Conservation (phyloP, 306 rosid genomes). For the Glycine latifolia region DNA sequence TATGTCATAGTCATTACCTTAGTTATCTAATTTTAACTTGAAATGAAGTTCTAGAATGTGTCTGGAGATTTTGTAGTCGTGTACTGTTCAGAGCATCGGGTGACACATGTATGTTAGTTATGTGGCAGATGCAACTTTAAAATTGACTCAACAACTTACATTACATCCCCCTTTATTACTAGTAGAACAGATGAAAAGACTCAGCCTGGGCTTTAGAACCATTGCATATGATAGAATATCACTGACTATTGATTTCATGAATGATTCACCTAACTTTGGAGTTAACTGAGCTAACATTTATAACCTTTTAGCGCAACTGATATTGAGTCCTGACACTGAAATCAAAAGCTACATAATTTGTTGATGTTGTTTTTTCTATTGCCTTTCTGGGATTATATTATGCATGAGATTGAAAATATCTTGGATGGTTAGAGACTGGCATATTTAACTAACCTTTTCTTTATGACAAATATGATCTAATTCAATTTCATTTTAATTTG, state of each 20-base stretch:
- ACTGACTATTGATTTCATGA: neutral
- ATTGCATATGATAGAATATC: neutral
- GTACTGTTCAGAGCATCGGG: too few species aligned
- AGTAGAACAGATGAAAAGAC: neutral
- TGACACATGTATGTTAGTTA: too few species aligned
- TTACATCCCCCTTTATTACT: neutral
- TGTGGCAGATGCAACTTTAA: neutral
- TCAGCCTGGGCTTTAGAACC: slow-evolving; percentile 11
- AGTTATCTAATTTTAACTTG: slow-evolving; percentile 3
- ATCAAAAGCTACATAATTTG: neutral
- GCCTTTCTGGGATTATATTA: too few species aligned
- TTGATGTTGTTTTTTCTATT: neutral
- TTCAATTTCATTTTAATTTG: too few species aligned
- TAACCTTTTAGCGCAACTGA: neutral
- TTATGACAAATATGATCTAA: too few species aligned
- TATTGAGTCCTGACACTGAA: slow-evolving; percentile 5
- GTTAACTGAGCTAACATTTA: neutral
- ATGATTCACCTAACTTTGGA: neutral
- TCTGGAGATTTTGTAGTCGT: too few species aligned
- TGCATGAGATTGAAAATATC: too few species aligned
- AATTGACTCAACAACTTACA: neutral
- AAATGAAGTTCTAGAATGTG: neutral
- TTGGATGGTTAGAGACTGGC: too few species aligned
- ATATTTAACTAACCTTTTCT: too few species aligned
- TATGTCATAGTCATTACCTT: slow-evolving; percentile 6